phyloP scores from a whole-genome alignment of 306 rosid genomes.

The Hippophae tibetana region DNA sequence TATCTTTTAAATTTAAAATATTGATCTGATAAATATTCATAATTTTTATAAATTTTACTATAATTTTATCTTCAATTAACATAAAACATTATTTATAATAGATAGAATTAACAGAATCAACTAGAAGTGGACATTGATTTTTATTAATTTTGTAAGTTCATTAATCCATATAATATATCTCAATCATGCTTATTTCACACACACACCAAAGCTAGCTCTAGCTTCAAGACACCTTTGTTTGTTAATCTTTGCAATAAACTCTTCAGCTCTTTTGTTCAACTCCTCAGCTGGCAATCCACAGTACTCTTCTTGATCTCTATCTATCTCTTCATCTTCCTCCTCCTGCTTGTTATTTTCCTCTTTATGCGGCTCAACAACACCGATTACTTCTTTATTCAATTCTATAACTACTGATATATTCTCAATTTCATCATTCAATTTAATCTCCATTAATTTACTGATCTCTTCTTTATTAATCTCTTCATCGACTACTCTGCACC shows the following conservation, averaged over 20 bases:
- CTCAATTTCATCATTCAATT: neutral
- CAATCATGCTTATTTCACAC: constrained; percentile 3
- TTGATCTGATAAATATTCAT: no score
- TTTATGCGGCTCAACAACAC: neutral
- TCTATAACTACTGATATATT: constrained; percentile 12
- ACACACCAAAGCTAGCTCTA: neutral
- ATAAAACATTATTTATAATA: no score
- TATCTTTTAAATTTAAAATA: no score
- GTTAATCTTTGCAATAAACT: constrained; percentile 40
- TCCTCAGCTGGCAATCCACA: constrained; percentile 28
- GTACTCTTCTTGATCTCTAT: constrained; percentile 4
- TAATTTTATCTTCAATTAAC: no score
- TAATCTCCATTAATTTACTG: neutral
- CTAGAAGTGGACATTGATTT: no score
- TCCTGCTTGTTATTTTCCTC: neutral
- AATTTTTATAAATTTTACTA: no score
- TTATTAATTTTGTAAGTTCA: no score
- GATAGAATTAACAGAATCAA: no score
- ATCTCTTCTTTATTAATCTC: constrained; percentile 17
- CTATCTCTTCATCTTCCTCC: neutral
- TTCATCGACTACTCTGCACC: neutral
- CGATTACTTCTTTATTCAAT: constrained; percentile 5
- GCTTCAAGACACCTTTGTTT: constrained; percentile 40
- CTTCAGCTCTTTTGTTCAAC: constrained; percentile 35
- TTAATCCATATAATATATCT: neutral